Evolutionary conservation across 2,329 filamentous ascomycete species (phyloP).

Genomic region (Fusarium sp.): DNA sequence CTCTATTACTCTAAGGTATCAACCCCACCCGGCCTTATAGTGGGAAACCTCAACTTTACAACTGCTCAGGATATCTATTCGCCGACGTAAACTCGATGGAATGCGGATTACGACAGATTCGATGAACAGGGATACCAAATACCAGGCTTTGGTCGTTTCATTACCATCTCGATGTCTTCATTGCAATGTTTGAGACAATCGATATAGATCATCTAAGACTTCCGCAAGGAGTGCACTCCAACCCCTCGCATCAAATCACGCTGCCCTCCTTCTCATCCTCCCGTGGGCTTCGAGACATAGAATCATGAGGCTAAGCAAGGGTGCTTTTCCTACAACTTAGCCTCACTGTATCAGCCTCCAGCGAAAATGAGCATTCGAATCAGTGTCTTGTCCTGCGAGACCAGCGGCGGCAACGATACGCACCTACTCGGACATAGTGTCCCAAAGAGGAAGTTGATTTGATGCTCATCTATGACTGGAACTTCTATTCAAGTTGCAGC

Average conservation of each 20-base stretch:
- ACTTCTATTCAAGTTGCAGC: not conserved
- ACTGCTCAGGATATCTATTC: not conserved
- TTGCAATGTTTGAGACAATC: not conserved
- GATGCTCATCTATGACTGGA: not conserved
- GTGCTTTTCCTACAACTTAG: not conserved
- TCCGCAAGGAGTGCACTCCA: not conserved
- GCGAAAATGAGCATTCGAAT: not conserved
- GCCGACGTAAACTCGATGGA: not conserved
- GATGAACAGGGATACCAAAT: not conserved
- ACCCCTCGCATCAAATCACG: conserved; percentile 19
- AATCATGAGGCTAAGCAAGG: not conserved
- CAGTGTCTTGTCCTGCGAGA: not conserved
- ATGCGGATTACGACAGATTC: not conserved
- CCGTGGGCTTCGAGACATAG: not conserved
- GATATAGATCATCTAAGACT: not conserved
- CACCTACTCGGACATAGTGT: conserved; percentile 29
- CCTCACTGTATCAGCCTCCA: not conserved
- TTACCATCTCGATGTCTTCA: not conserved
- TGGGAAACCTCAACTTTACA: conserved; percentile 1
- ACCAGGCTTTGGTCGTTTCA: not conserved
- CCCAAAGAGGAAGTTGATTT: conserved; percentile 38
- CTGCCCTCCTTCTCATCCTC: conserved; percentile 5
- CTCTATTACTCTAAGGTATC: not conserved
- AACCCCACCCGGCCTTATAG: conserved; percentile 5
- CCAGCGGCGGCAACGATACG: conserved; percentile 5